Evolutionary conservation across 208 protist species (phyloP), one percentile per base, ranked within the genome.

Genomic region (Leishmania guyanensis): DNA sequence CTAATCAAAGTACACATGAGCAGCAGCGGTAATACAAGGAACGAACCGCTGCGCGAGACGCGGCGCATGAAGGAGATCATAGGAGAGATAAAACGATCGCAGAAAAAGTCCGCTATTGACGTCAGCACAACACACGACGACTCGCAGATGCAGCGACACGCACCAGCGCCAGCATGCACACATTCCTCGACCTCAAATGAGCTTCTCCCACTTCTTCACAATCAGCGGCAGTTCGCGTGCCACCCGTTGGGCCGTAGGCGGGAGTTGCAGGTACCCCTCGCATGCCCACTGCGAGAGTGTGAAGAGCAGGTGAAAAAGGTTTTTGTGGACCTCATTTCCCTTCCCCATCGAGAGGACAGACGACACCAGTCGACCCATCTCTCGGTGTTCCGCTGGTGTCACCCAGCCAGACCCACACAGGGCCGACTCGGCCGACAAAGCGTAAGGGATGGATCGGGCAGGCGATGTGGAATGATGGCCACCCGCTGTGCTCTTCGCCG

Each of bases 221-320:
- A 94, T 79, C 3, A 66, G 20, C 2, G 92, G 92, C 22, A 96
- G 81, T 53, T 94, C 90, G 14, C 74, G 81, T 6, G 88, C 88
- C 43, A 96, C 72, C 26, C 66, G 64, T 39, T 84, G 86, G 33
- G 82, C 48, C 0, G 65, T 56, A 8, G 46, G 12, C 3, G 71
- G 33, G 16, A 94, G 51, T 17, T 36, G 33, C 1, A 82, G 56
- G 46, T 79, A 80, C 0, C 86, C 87, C 78, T 93, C 90, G 43
- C 86, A 86, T 17, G 81, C 83, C 80, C 87, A 83, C 83, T 90
- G 84, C 39, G 88, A 86, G 29, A 96, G 83, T 26, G 83, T 83
- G 71, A 92, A 89, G 60, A 94, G 84, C 53, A 92, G 58, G 58
- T 85, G 86, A 33, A 87, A 86, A 46, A 96, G 86, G 46, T 90